Evolutionary conservation across 192 early-diverging fungal species (phyloP).

Genomic region (Umbelopsis isabellina): DNA sequence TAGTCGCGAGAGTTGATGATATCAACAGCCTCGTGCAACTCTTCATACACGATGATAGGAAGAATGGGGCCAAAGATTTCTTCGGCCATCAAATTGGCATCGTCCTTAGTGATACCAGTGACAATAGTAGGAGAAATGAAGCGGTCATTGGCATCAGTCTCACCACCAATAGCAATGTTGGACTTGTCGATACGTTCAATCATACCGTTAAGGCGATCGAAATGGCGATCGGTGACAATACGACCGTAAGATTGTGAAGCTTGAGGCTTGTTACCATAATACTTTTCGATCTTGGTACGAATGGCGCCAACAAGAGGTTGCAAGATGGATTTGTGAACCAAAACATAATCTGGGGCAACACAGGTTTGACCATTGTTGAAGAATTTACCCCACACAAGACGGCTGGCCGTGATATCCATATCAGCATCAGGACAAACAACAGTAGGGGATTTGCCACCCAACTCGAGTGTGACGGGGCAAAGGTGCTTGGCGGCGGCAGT

Average conservation of each 20-base stretch:
- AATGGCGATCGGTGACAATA: conserved; percentile 75
- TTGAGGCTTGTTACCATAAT: conserved; percentile 56
- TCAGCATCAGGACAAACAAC: conserved; percentile 66
- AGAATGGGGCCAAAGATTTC: conserved; percentile 73
- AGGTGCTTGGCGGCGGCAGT: conserved; percentile 76
- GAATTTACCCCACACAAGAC: conserved; percentile 81
- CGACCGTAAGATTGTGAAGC: conserved; percentile 62
- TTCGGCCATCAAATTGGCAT: conserved; percentile 52
- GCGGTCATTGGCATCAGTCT: conserved; percentile 38
- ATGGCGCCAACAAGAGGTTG: conserved; percentile 62
- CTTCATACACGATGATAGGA: conserved; percentile 49
- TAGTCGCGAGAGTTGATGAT: conserved; percentile 34
- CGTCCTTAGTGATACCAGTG: conserved; percentile 40
- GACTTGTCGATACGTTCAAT: conserved; percentile 38
- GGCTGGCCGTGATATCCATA: conserved; percentile 60
- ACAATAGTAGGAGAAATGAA: conserved; percentile 67
- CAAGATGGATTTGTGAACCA: conserved; percentile 64
- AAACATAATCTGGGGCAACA: conserved; percentile 85
- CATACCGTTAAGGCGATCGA: conserved; percentile 62
- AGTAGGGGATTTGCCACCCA: conserved; percentile 83
- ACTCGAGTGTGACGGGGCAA: conserved; percentile 83
- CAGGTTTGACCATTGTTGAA: conserved; percentile 88
- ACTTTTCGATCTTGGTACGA: conserved; percentile 40
- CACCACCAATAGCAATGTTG: conserved; percentile 54
- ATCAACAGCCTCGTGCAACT: conserved; percentile 37